These are phyloP conservation scores for Poa annua DNA, from an alignment of 176 grass and related monocot genomes.

Conservation along the genomic window DNA sequence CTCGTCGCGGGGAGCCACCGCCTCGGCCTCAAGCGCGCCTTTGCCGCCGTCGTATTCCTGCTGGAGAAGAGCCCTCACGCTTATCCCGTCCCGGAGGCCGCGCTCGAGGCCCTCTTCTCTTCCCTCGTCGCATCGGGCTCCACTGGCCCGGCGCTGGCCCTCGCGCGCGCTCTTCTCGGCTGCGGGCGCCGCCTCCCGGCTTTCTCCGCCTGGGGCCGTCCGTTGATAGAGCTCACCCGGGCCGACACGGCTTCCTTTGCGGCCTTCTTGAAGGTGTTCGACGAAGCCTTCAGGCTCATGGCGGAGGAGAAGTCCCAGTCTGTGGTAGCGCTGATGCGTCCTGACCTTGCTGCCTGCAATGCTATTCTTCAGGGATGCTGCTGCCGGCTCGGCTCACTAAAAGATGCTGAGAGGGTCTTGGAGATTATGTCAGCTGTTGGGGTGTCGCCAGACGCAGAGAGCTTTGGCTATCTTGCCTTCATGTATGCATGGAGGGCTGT, in stretches of 20 bases:
- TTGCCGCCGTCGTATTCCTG: conserved; percentile 72
- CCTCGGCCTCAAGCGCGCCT: conserved; percentile 80
- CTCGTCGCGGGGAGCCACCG: conserved; percentile 66
- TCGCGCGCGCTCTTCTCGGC: conserved; percentile 60
- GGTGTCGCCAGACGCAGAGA: conserved; percentile 67
- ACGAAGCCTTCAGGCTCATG: conserved; percentile 59
- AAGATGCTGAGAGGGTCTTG: conserved; percentile 77
- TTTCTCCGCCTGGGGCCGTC: conserved; percentile 68
- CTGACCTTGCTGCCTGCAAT: conserved; percentile 72
- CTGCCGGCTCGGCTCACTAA: conserved; percentile 58
- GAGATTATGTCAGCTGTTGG: conserved; percentile 74
- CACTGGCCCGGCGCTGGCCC: conserved; percentile 62
- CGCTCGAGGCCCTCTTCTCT: conserved; percentile 58
- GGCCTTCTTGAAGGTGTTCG: conserved; percentile 75
- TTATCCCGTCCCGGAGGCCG: conserved; percentile 41
- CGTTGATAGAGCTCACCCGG: conserved; percentile 54
- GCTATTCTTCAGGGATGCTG: conserved; percentile 79
- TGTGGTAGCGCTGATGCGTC: conserved; percentile 54
- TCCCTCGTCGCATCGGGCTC: conserved; percentile 51
- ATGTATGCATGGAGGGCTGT: conserved; percentile 83
- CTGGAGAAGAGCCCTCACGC: conserved; percentile 70
- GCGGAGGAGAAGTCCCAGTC: conserved; percentile 55
- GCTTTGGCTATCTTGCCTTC: conserved; percentile 82
- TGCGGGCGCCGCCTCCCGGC: conserved; percentile 62
- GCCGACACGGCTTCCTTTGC: conserved; percentile 47